These are phyloP conservation scores for Terana coerulea DNA, from an alignment of 768 basidiomycete species.

Conservation along the genomic window DNA sequence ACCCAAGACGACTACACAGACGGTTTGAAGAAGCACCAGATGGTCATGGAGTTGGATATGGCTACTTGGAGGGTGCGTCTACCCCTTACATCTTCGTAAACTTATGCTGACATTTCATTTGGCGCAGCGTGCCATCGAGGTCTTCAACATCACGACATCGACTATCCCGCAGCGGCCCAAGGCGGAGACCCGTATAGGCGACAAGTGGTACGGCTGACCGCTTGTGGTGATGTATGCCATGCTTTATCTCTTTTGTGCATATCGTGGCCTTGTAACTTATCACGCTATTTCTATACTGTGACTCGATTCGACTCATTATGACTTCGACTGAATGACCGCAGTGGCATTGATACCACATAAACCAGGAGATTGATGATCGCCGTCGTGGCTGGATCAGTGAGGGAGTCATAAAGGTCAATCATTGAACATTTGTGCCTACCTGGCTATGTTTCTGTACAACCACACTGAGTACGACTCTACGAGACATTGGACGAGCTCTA, in stretches of 20 bases:
- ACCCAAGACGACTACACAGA: conserved; percentile 57
- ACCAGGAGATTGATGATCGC: not conserved
- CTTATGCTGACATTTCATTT: not conserved
- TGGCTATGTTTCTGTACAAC: no score
- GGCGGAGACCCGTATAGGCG: conserved; percentile 50
- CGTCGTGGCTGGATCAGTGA: not conserved
- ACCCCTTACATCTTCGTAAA: not conserved
- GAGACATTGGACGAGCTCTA: no score
- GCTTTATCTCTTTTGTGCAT: not conserved
- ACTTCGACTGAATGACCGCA: not conserved
- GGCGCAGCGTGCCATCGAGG: conserved; percentile 76
- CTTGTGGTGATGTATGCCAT: not conserved
- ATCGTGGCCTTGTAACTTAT: not conserved
- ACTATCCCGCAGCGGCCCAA: conserved; percentile 72
- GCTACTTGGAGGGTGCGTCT: conserved; percentile 75
- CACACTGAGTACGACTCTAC: no score
- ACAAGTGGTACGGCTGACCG: conserved; percentile 68
- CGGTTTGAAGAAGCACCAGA: conserved; percentile 73
- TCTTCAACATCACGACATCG: conserved; percentile 75
- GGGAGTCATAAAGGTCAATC: no score
- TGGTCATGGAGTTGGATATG: conserved; percentile 91
- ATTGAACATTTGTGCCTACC: no score
- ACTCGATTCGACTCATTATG: not conserved
- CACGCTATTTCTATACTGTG: not conserved
- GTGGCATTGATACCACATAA: not conserved